These are phyloP conservation scores for Talaromyces wortmannii DNA, from an alignment of 495 filamentous ascomycete species.

Conservation along the genomic window DNA sequence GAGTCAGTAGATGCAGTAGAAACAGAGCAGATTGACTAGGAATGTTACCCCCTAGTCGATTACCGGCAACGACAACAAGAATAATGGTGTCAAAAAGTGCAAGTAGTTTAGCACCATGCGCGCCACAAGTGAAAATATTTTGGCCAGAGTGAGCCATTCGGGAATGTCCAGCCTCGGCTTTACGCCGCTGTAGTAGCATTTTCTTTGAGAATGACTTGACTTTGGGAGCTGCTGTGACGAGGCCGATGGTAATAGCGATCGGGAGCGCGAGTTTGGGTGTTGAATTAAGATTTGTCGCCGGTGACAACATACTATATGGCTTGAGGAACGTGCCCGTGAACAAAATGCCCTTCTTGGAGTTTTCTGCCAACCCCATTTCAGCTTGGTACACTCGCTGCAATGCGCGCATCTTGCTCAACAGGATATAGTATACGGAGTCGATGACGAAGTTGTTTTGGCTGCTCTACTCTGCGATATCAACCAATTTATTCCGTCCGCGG, in stretches of 20 bases:
- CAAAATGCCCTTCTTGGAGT: constrained; percentile 36
- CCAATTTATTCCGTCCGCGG: constrained; percentile 26
- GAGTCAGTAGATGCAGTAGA: constrained; percentile 53
- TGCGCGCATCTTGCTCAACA: constrained; percentile 26
- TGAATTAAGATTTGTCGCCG: constrained; percentile 37
- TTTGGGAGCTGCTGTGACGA: constrained; percentile 43
- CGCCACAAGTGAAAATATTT: constrained; percentile 38
- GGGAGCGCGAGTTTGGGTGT: constrained; percentile 44
- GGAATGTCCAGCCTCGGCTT: constrained; percentile 47
- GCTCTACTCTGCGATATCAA: constrained; percentile 35
- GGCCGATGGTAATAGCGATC: constrained; percentile 44
- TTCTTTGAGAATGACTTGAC: constrained; percentile 53
- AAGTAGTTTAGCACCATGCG: constrained; percentile 43
- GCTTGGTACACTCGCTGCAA: constrained; percentile 41
- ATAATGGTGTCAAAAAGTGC: constrained; percentile 47
- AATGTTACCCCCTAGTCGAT: constrained; percentile 38
- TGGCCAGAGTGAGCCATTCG: constrained; percentile 50
- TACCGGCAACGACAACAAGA: constrained; percentile 40
- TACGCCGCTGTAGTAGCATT: constrained; percentile 32
- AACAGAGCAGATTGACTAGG: constrained; percentile 44
- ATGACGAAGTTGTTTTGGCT: constrained; percentile 27
- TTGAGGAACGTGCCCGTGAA: constrained; percentile 43
- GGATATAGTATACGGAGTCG: constrained; percentile 12
- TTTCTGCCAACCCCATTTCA: constrained; percentile 43
- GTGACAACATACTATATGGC: constrained; percentile 45